Conservation (phyloP, 2,329 filamentous ascomycete species). For the Beauveria sp. region DNA sequence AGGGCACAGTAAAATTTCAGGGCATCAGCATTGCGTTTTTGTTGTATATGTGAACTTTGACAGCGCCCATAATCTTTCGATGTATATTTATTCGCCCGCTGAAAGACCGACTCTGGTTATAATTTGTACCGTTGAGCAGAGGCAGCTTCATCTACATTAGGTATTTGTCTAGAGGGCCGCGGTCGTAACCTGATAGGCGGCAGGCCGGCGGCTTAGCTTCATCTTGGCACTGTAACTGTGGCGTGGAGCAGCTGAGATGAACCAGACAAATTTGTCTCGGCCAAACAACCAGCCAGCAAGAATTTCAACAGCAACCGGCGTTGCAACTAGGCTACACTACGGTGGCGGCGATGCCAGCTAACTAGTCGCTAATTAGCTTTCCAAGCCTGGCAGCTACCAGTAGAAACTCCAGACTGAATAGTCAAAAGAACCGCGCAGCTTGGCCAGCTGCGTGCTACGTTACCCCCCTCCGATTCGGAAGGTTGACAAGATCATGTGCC, state of each 20-base stretch:
- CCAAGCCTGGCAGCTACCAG: too few relatives aligned
- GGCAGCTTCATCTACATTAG: background rate
- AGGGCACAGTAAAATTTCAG: too few relatives aligned
- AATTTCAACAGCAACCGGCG: too few relatives aligned
- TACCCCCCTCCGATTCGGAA: background rate
- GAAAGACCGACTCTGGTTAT: too few relatives aligned
- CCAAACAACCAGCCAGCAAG: background rate
- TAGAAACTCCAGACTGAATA: background rate
- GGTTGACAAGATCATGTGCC: background rate
- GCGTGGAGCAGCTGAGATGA: conserved; percentile 2
- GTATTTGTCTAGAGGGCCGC: background rate
- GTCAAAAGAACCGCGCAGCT: background rate
- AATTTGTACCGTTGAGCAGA: background rate
- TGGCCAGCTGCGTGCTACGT: background rate
- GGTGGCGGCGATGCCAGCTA: too few relatives aligned
- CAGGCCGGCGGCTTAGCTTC: background rate
- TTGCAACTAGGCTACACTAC: too few relatives aligned
- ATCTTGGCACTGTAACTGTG: conserved; percentile 3
- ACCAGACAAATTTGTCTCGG: background rate
- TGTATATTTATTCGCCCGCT: background rate
- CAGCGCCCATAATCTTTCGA: background rate
- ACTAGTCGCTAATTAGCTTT: too few relatives aligned
- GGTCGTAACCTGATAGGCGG: too few relatives aligned
- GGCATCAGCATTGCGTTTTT: too few relatives aligned
- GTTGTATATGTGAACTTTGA: background rate